phyloP scores from a whole-genome alignment of 1,284 basidiomycete species.

The Porogramme epimiltina region DNA sequence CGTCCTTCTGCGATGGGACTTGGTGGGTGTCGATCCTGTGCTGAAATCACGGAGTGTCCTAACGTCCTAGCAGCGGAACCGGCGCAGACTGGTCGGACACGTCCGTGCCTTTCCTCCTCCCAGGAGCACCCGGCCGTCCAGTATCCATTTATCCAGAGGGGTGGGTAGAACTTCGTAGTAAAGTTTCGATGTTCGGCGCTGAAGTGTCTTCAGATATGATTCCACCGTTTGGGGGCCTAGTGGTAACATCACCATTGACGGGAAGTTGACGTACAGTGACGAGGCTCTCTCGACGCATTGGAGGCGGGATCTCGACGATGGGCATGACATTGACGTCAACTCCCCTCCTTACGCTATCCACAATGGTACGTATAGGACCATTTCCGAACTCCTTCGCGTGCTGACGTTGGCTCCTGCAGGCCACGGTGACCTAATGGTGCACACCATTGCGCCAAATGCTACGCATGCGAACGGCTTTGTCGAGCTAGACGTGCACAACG shows the following conservation, averaged over 20 bases:
- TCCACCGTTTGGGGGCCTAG: conserved; percentile 62
- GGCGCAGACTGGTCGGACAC: conserved; percentile 53
- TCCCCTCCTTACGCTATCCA: conserved; percentile 71
- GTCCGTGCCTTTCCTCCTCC: conserved; percentile 47
- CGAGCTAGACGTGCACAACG: conserved; percentile 65
- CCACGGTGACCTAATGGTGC: conserved; percentile 46
- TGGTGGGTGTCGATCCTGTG: no score
- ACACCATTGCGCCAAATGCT: conserved; percentile 62
- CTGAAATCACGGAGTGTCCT: no score
- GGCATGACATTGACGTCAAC: conserved; percentile 51
- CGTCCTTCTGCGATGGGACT: conserved; percentile 64
- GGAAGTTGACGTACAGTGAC: conserved; percentile 53
- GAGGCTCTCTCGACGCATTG: conserved; percentile 37
- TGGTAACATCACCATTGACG: conserved; percentile 76
- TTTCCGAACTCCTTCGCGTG: background rate
- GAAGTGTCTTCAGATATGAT: conserved; percentile 52
- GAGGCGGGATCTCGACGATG: conserved; percentile 42
- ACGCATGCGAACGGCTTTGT: conserved; percentile 55
- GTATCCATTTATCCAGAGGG: conserved; percentile 64
- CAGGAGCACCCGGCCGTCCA: conserved; percentile 52
- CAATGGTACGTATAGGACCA: conserved; percentile 48
- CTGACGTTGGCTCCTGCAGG: conserved; percentile 30
- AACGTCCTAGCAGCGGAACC: conserved; percentile 44
- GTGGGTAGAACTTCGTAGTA: conserved; percentile 33
- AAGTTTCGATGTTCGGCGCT: background rate